phyloP scores from a whole-genome alignment of 352 stramenopile species.

The Phytophthora pistaciae region DNA sequence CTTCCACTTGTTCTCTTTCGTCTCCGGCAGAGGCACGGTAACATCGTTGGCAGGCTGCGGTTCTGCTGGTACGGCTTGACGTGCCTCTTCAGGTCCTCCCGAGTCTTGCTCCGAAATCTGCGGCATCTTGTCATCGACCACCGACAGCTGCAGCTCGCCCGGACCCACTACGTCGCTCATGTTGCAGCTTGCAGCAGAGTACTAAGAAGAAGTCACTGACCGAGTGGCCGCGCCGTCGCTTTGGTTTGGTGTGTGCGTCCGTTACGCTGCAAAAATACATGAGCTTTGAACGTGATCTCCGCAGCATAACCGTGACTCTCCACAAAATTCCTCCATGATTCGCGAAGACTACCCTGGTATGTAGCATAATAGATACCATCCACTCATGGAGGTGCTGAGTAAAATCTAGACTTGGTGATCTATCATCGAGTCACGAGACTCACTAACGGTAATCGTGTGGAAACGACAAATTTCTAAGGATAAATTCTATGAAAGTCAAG shows the following conservation, averaged over 20 bases:
- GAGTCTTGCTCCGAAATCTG: background rate
- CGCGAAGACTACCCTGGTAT: too few relatives aligned
- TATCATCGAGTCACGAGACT: too few relatives aligned
- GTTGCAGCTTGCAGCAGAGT: background rate
- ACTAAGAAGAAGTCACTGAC: conserved; percentile 24
- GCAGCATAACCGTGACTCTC: too few relatives aligned
- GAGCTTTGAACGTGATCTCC: background rate
- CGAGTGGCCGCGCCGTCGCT: conserved; percentile 15
- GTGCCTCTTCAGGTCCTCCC: conserved; percentile 21
- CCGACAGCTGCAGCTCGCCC: conserved; percentile 18
- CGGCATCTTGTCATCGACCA: conserved; percentile 18
- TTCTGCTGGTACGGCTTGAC: conserved; percentile 19
- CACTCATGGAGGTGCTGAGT: too few relatives aligned
- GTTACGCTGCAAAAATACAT: conserved; percentile 20
- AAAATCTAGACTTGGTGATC: too few relatives aligned
- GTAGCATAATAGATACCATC: too few relatives aligned
- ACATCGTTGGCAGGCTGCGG: background rate
- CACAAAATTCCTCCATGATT: too few relatives aligned
- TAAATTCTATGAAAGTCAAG: too few relatives aligned
- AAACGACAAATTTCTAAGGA: too few relatives aligned
- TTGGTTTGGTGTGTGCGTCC: conserved; percentile 17
- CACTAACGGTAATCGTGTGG: too few relatives aligned
- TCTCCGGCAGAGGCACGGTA: background rate
- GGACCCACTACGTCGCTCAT: conserved; percentile 33
- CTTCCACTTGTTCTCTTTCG: conserved; percentile 77